Conservation (phyloP, 2,329 filamentous ascomycete genomes). For the Penicillium sp. region DNA sequence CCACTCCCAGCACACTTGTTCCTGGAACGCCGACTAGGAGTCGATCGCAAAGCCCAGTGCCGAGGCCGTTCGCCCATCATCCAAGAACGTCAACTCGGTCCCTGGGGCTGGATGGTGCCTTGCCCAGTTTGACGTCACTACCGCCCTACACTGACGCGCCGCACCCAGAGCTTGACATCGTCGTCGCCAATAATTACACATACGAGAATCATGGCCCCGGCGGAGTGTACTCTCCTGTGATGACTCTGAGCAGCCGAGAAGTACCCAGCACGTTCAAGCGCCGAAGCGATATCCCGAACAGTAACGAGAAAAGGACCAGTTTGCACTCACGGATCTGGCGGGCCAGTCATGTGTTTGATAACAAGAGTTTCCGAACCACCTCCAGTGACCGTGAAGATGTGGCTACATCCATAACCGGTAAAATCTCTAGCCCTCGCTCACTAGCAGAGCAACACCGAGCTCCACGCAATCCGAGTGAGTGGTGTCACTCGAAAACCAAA, state of each 20-base stretch:
- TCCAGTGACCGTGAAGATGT: constrained; percentile 2
- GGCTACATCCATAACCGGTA: constrained; percentile 1
- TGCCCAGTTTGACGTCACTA: background rate
- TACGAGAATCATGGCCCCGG: constrained; percentile 5
- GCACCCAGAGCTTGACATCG: constrained; percentile 4
- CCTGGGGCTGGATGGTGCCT: background rate
- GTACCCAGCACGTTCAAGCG: constrained; percentile 7
- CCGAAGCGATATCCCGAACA: constrained; percentile 2
- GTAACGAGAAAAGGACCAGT: constrained; percentile 13
- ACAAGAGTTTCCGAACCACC: background rate
- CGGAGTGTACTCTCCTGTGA: constrained; percentile 5
- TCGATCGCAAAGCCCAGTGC: constrained; percentile 10
- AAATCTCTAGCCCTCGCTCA: constrained; percentile 1
- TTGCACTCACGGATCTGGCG: constrained; percentile 13
- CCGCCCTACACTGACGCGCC: constrained; percentile 1
- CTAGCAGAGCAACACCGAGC: constrained; percentile 8
- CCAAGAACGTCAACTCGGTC: constrained; percentile 1
- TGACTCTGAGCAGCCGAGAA: constrained; percentile 1
- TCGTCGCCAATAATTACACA: constrained; percentile 6
- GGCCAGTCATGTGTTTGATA: constrained; percentile 6
- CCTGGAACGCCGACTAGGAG: constrained; percentile 21
- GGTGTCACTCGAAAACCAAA: background rate
- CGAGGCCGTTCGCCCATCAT: background rate
- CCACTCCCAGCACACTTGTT: constrained; percentile 21
- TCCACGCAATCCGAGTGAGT: constrained; percentile 17